Evolutionary conservation across 495 filamentous ascomycete species (phyloP), one percentile per base, ranked within the genome.

Genomic region (Parathielavia appendiculata): DNA sequence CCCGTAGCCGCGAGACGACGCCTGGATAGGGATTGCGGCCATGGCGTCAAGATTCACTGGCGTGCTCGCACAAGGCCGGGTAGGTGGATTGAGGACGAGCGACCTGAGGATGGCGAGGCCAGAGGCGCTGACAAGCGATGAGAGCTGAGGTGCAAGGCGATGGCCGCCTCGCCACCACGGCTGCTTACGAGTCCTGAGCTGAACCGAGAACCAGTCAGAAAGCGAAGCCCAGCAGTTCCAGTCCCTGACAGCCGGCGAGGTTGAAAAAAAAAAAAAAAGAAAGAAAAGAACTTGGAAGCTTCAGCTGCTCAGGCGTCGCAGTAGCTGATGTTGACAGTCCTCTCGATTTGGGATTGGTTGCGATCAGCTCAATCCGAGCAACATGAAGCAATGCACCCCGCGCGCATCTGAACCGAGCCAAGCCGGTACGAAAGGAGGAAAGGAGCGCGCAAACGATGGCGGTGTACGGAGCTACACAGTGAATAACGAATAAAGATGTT

Each of bases 1-100:
- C 47, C 61, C 63, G 41, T 59, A 56, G 41, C 61, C 66, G 35
- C 61, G 61, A 30, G 63, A 53, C 26, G 56, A 55, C 19, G 59
- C 58, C 44, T 69, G 66, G 30, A 69, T 69, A 14, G 62, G 62
- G 23, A 69, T 65, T 39, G 67, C 64, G n/a, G 58, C 65, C 67
- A 67, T 69, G 59, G 39, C 36, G 60, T 23, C n/a, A 17, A 12
- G 23, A 30, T 51, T n/a, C 26, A 38, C 39, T 10, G n/a, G 19
- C 19, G 54, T 40, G 19, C 22, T 40, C 12, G 12, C 9, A 30
- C 38, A 26, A 6, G 32, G 11, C 41, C 6, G 3, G 17, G 20
- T 19, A 48, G 17, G 19, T 45, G 51, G 13, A 43, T 38, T 30
- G 58, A 38, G 39, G 43, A 14, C 39, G 20, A 16, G 10, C 8